Evolutionary conservation across 2,329 filamentous ascomycete species (phyloP), one percentile per base, ranked within the genome.

Genomic region (Colletotrichum sp.): DNA sequence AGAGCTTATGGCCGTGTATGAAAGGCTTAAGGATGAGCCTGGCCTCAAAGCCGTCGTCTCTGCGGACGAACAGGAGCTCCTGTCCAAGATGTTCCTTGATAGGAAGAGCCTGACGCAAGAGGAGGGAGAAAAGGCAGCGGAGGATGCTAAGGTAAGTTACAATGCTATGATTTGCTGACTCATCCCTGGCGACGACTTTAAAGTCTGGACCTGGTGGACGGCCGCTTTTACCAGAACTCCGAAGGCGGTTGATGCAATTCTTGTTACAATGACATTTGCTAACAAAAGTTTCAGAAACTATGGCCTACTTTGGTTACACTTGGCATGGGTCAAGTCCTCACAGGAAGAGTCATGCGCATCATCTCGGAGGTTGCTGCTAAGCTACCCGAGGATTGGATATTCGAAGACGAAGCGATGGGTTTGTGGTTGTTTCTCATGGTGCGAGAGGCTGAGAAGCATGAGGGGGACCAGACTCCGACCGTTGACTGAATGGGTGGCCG

Each of bases 121-220:
- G 4, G 43, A 52, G 43, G n/a, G 43, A 0, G n/a, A 52, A 0
- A 52, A 22, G 0, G 43, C 43, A 12, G 43, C n/a, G n/a, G 43
- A 22, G n/a, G 6, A 52, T 52, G 43, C 43, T 1, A 52, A 52
- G 43, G 43, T 52, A 52, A 22, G n/a, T 1, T 48, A 7, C 3
- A 1, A 10, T 18, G 8, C 36, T 5, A 18, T 10, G 18, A 0
- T 8, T 48, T 22, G 10, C 43, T 0, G 10, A n/a, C 8, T n/a
- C 39, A 5, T 48, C 1, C 18, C 39, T 48, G 0, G 4, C 16
- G 7, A 16, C 15, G 15, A 16, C 36, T 2, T 4, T 3, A 8
- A 3, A 13, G 5, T 16, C 36, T 18, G 13, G 34, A 15, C 34
- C 18, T 8, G 3, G 18, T 4, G 15, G 15, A 18, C 4, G 7